phyloP scores from a whole-genome alignment of 768 basidiomycete genomes.

The Boletellus emodensis region DNA sequence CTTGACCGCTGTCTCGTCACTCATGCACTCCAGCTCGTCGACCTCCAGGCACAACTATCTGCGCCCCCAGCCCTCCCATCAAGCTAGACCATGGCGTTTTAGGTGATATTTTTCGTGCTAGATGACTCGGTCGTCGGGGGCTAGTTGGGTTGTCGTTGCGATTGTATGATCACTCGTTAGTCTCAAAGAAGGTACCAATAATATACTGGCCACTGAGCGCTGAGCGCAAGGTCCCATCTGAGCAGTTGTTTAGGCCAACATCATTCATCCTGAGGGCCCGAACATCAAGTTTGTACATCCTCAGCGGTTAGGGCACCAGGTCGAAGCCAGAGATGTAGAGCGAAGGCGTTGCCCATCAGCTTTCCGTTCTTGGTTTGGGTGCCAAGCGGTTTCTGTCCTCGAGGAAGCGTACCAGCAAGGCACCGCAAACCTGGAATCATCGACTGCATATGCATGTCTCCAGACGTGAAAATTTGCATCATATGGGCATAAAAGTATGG shows the following conservation, averaged over 20 bases:
- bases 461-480: slow-evolving; percentile 38
- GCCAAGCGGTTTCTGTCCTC: slow-evolving; percentile 41
- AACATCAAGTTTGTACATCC: too few relatives aligned
- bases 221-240: too few relatives aligned
- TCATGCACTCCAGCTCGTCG: slow-evolving; percentile 49
- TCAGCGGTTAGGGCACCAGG: too few relatives aligned
- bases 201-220: not conserved
- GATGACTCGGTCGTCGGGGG: not conserved
- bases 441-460: slow-evolving; percentile 35
- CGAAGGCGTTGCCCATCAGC: slow-evolving; percentile 38
- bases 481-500: slow-evolving; percentile 23
- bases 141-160: not conserved
- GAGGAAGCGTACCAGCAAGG: slow-evolving; percentile 41
- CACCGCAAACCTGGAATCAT: slow-evolving; percentile 38
- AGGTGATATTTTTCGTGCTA: not conserved
- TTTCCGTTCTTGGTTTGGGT: slow-evolving; percentile 56
- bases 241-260: too few relatives aligned
- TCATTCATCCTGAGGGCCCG: too few relatives aligned
- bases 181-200: not conserved
- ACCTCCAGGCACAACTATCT: slow-evolving; percentile 58
- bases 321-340: too few relatives aligned
- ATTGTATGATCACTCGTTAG: not conserved
- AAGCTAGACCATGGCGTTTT: slow-evolving; percentile 1
- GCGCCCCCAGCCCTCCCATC: slow-evolving; percentile 28
- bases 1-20: slow-evolving; percentile 3